A percentile compares a stretch with the other conserved stretches of the same genome.
Conservation (phyloP, 164 flowering plant species). For the Stephania japonica region DNA sequence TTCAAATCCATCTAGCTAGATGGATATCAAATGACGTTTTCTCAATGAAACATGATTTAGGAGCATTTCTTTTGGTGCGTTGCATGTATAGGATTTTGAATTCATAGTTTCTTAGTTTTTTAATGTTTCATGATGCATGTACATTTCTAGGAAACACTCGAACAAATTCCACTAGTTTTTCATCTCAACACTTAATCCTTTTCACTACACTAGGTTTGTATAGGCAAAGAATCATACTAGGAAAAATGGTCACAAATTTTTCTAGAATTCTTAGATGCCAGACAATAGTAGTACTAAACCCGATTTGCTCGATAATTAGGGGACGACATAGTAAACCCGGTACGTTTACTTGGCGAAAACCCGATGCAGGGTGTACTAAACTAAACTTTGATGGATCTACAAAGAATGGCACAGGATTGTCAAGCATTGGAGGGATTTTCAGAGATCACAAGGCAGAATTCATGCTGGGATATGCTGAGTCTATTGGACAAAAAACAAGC, state of each 20-base stretch:
- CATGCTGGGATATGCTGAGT: slow-evolving; percentile 61
- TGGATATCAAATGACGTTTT: too few species aligned
- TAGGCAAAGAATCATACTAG: not conserved
- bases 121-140: not conserved
- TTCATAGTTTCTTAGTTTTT: not conserved
- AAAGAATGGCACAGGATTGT: slow-evolving; percentile 33
- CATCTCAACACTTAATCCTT: not conserved
- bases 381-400: slow-evolving; percentile 71
- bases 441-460: slow-evolving; percentile 65
- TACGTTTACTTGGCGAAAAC: slow-evolving; percentile 59
- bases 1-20: too few species aligned
- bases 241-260: not conserved
- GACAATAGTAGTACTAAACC: slow-evolving; percentile 15
- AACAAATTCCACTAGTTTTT: not conserved
- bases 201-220: not conserved
- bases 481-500: slow-evolving; percentile 53
- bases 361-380: slow-evolving; percentile 60
- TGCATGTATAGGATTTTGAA: too few species aligned
- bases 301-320: slow-evolving; percentile 18
- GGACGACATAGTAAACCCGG: slow-evolving; percentile 28
- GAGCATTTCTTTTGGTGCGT: too few species aligned
- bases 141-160: not conserved
- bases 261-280: slow-evolving; percentile 19
- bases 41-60: too few species aligned
- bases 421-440: slow-evolving; percentile 71